phyloP scores from a whole-genome alignment of 2,329 filamentous ascomycete species.

The Exophiala viscosa region DNA sequence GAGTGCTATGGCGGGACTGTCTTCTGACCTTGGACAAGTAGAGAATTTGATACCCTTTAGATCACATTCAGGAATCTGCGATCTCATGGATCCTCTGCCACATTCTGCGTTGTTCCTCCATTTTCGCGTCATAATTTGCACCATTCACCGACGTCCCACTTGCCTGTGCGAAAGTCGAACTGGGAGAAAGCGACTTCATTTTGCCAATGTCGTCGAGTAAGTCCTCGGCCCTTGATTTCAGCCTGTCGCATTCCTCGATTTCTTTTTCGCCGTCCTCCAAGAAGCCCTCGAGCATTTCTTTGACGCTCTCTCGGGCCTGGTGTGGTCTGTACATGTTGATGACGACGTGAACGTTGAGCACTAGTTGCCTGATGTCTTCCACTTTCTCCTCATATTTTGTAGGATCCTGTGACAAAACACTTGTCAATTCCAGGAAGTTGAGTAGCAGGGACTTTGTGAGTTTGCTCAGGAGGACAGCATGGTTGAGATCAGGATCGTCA shows the following conservation, averaged over 20 bases:
- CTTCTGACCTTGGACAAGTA: background rate
- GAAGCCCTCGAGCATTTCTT: constrained; percentile 82
- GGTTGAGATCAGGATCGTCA: constrained; percentile 42
- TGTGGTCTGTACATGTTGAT: constrained; percentile 93
- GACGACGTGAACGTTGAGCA: constrained; percentile 88
- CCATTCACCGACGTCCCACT: background rate
- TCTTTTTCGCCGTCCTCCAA: constrained; percentile 69
- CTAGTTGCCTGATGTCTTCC: constrained; percentile 72
- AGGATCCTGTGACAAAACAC: constrained; percentile 65
- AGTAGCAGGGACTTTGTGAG: constrained; percentile 80
- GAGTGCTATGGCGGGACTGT: no score
- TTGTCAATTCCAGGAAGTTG: constrained; percentile 81
- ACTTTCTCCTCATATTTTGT: constrained; percentile 55
- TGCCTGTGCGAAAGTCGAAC: constrained; percentile 8
- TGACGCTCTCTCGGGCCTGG: constrained; percentile 83
- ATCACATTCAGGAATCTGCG: constrained; percentile 10
- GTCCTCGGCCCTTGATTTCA: constrained; percentile 64
- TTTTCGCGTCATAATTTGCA: constrained; percentile 28
- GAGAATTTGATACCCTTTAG: background rate
- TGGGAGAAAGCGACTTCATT: constrained; percentile 11
- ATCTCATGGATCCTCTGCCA: constrained; percentile 41
- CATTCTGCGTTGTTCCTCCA: constrained; percentile 33
- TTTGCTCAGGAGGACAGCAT: constrained; percentile 63
- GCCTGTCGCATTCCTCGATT: constrained; percentile 70
- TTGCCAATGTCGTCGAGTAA: constrained; percentile 34